Evolutionary conservation across 495 filamentous ascomycete species (phyloP), one percentile per base, ranked within the genome.

Genomic region (Penicillium waksmanii): DNA sequence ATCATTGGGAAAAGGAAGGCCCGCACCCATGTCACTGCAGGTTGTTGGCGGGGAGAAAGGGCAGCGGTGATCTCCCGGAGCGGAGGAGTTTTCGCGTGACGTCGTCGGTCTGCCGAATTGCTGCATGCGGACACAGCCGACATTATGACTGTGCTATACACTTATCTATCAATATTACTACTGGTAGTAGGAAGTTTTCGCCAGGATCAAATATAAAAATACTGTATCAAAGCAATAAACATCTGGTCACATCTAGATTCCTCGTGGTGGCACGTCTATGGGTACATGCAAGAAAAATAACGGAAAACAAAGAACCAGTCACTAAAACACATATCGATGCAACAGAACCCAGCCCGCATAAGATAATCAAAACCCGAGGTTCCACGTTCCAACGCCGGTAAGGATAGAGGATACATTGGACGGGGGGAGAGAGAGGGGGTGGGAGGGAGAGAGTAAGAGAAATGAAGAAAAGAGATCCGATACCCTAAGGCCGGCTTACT

Each of bases 1-100:
- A 94, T 90, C 89, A 90, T 92, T 70, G 65, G 55, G 27, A 61
- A 53, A 65, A 55, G 48, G 46, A 49, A 65, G 47, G 67, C 66
- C 66, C 62, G 66, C 59, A 61, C 66, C 67, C 70, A 69, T 70
- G 60, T 65, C 71, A 74, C 55, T 46, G 57, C 48, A 54, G 51
- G 51, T 60, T 64, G 55, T 62, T 53, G 58, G 57, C 46, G 58
- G 50, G 64, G 61, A 57, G 62, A 60, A 57, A 53, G 51, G 53
- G 54, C 53, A 53, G 57, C 51, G 64, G 55, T 64, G 62, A 66
- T 69, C 66, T 65, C 56, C 63, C 58, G 55, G 60, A 58, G 62
- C 63, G 65, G 64, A 63, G 56, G 63, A 68, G 52, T 70, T 70
- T 71, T 72, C 69, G 70, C 71, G 77, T 79, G 77, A 79, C 77